Evolutionary conservation across 176 grass and related monocot species (phyloP).

Genomic region (Olyra latifolia): DNA sequence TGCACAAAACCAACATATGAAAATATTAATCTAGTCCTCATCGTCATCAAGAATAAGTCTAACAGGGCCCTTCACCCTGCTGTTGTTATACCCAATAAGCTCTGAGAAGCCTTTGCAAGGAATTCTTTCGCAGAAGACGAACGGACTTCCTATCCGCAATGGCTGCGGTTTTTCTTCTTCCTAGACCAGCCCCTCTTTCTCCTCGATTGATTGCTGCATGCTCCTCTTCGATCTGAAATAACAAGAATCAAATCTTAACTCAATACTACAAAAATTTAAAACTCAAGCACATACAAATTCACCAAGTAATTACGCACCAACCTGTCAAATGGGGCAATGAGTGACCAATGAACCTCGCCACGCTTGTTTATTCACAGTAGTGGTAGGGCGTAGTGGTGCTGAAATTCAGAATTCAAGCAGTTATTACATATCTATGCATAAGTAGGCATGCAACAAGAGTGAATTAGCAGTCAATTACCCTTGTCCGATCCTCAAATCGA

Average conservation of each 20-base stretch:
- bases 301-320: conserved; percentile 43
- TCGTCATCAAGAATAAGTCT: conserved; percentile 58
- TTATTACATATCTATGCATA: conserved; percentile 13
- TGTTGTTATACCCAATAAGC: conserved; percentile 51
- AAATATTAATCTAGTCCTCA: conserved; percentile 48
- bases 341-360: conserved; percentile 79
- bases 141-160: conserved; percentile 51
- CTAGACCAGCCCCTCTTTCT: conserved; percentile 48
- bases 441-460: conserved; percentile 1
- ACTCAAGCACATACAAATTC: neutral
- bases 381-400: conserved; percentile 78
- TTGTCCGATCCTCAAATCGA: conserved; percentile 74
- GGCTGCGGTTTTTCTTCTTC: conserved; percentile 69
- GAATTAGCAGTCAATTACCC: conserved; percentile 43
- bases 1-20: conserved; percentile 11
- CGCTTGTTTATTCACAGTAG: conserved; percentile 80
- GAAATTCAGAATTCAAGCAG: conserved; percentile 33
- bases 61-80: conserved; percentile 67
- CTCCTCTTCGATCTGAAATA: conserved; percentile 77
- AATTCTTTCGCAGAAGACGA: conserved; percentile 81
- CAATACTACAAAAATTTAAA: conserved; percentile 6
- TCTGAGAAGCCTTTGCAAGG: conserved; percentile 78
- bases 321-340: conserved; percentile 68
- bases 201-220: conserved; percentile 79
- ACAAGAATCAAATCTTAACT: conserved; percentile 19